Evolutionary conservation across 2,329 filamentous ascomycete genomes (phyloP).

Genomic region (Penicillium sumatraense): DNA sequence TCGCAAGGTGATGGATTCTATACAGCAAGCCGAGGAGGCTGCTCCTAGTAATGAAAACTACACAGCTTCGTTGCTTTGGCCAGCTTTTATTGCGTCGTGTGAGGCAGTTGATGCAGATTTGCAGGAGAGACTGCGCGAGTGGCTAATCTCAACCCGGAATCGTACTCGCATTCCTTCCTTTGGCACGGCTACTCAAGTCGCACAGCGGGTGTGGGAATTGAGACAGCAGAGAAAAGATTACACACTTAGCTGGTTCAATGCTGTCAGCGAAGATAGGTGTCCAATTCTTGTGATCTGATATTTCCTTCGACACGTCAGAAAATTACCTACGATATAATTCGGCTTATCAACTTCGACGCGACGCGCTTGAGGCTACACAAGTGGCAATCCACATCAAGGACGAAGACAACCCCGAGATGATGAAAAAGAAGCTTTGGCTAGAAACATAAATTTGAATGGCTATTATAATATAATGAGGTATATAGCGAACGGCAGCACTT

Average conservation of each 20-base stretch:
- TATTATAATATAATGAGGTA: too few relatives aligned
- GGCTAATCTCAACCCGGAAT: conserved; percentile 10
- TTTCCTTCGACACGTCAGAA: background rate
- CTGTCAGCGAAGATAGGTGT: background rate
- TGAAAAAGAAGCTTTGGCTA: too few relatives aligned
- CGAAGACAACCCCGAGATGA: too few relatives aligned
- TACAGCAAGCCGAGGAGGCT: background rate
- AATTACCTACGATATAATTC: background rate
- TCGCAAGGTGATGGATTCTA: conserved; percentile 23
- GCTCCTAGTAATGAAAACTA: conserved; percentile 7
- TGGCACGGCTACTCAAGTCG: conserved; percentile 16
- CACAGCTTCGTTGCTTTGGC: conserved; percentile 31
- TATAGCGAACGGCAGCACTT: too few relatives aligned
- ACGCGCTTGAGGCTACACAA: background rate
- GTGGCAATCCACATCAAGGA: too few relatives aligned
- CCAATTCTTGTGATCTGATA: conserved; percentile 7
- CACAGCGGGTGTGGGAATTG: conserved; percentile 23
- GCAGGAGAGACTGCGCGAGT: conserved; percentile 11
- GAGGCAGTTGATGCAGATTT: conserved; percentile 27
- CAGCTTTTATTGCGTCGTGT: conserved; percentile 39
- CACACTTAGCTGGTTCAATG: conserved; percentile 4
- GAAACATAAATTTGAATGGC: too few relatives aligned
- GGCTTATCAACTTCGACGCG: too few relatives aligned
- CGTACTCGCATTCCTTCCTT: conserved; percentile 2
- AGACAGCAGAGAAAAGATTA: conserved; percentile 16